Percentiles rank a stretch among this genome's conserved stretches.
Evolutionary conservation across 1,284 basidiomycete species (phyloP).

Genomic region (Pterulicium gracile): DNA sequence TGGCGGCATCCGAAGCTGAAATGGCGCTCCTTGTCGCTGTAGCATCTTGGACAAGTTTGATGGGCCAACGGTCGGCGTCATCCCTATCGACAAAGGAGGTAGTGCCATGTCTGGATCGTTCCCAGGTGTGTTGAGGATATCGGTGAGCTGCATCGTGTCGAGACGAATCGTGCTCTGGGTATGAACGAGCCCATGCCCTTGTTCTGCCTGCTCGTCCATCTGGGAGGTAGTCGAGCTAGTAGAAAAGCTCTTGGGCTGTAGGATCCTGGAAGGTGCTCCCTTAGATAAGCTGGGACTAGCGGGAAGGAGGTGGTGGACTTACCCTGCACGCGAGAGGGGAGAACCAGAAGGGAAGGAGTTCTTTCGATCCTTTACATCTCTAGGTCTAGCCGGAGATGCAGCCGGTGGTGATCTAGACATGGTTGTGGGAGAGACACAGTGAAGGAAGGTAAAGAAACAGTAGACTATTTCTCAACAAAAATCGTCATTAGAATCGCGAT

Average conservation of each 20-base stretch:
- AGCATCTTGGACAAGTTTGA: not conserved
- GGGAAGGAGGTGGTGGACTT: not conserved
- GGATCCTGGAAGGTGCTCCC: not conserved
- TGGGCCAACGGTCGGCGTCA: not conserved
- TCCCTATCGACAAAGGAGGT: not conserved
- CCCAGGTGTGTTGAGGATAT: not conserved
- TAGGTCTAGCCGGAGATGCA: not conserved
- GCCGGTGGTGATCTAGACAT: not conserved
- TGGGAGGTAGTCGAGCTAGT: not conserved
- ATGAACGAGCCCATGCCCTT: not conserved
- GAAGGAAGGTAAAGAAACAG: no score
- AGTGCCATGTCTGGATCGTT: not conserved
- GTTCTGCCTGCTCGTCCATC: not conserved
- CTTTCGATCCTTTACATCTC: not conserved
- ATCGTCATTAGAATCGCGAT: not conserved
- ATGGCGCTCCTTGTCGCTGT: not conserved
- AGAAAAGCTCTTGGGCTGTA: not conserved
- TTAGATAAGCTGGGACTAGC: not conserved
- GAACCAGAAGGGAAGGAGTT: not conserved
- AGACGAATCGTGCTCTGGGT: not conserved
- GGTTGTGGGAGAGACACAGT: not conserved
- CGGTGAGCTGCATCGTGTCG: not conserved
- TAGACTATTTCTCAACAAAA: no score
- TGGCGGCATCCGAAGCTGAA: conserved; percentile 17
- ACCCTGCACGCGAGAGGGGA: not conserved